Conservation (phyloP, 1,139 yeast species). For the Yamadazyma siamensis region DNA sequence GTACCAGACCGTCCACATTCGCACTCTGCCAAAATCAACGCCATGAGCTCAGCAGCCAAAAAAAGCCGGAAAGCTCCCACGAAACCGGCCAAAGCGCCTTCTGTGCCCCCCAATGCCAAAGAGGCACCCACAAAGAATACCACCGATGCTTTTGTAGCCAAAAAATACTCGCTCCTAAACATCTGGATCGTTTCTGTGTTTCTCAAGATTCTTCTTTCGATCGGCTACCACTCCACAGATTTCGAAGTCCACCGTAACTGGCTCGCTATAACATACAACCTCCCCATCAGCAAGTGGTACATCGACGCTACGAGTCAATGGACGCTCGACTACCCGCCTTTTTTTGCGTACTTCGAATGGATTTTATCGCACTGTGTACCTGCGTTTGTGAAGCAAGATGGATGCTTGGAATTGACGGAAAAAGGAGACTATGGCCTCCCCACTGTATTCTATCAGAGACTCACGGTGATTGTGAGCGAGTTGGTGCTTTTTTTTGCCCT, state of each 20-base stretch:
- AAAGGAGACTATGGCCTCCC: conserved; percentile 70
- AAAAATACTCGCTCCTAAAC: conserved; percentile 28
- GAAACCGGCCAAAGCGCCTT: too few species aligned
- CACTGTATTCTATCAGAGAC: conserved; percentile 77
- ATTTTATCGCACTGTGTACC: conserved; percentile 72
- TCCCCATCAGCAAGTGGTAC: conserved; percentile 84
- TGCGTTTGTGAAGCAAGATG: conserved; percentile 57
- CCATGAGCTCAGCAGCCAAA: too few species aligned
- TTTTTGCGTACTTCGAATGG: conserved; percentile 95
- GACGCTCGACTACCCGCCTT: conserved; percentile 98
- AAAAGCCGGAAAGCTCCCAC: too few species aligned
- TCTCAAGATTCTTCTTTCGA: conserved; percentile 33
- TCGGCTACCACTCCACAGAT: conserved; percentile 77
- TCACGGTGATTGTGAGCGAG: conserved; percentile 79
- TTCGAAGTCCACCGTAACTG: conserved; percentile 97
- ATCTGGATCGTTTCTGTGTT: conserved; percentile 40
- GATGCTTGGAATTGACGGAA: conserved; percentile 69
- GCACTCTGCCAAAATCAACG: too few species aligned
- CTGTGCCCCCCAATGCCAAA: too few species aligned
- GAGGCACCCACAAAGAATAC: too few species aligned
- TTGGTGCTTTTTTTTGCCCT: conserved; percentile 64
- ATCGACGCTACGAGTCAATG: conserved; percentile 80
- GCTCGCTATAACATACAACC: conserved; percentile 83
- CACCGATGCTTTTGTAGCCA: conserved; percentile 2
- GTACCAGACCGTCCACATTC: too few species aligned